These are phyloP conservation scores for Batkoa obscura DNA, from an alignment of 371 early-diverging fungal genomes.

Conservation along the genomic window DNA sequence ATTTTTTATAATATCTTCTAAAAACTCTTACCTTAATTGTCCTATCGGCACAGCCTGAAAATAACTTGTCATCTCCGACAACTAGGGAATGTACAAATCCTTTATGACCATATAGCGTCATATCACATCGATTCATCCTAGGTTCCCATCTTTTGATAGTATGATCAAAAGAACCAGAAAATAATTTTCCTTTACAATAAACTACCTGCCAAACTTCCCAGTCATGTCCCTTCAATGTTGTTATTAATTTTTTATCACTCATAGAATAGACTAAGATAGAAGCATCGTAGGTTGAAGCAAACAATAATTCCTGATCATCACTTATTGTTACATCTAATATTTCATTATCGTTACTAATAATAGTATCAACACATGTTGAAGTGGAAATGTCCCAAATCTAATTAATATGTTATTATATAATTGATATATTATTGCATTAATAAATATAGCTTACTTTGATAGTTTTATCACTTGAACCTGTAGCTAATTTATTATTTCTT, in stretches of 20 bases:
- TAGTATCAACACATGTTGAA: conserved; percentile 18
- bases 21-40: conserved; percentile 22
- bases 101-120: conserved; percentile 40
- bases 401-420: background rate
- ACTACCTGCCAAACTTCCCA: conserved; percentile 54
- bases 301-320: conserved; percentile 24
- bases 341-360: conserved; percentile 24
- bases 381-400: conserved; percentile 37
- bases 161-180: conserved; percentile 44
- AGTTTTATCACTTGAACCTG: conserved; percentile 30
- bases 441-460: conserved; percentile 16
- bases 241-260: conserved; percentile 17
- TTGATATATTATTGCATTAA: background rate
- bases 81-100: conserved; percentile 40
- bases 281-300: conserved; percentile 40
- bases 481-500: conserved; percentile 18
- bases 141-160: conserved; percentile 48
- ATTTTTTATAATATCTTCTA: too few relatives aligned
- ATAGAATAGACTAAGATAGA: conserved; percentile 31
- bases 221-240: conserved; percentile 31
- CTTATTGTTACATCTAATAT: conserved; percentile 25
- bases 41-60: conserved; percentile 42
- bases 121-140: conserved; percentile 24
- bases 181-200: conserved; percentile 25
- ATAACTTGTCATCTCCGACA: conserved; percentile 20